Percentiles rank a stretch among this genome's conserved stretches.
phyloP scores from a whole-genome alignment of 345 rosid genomes.

The Reutealis trisperma region DNA sequence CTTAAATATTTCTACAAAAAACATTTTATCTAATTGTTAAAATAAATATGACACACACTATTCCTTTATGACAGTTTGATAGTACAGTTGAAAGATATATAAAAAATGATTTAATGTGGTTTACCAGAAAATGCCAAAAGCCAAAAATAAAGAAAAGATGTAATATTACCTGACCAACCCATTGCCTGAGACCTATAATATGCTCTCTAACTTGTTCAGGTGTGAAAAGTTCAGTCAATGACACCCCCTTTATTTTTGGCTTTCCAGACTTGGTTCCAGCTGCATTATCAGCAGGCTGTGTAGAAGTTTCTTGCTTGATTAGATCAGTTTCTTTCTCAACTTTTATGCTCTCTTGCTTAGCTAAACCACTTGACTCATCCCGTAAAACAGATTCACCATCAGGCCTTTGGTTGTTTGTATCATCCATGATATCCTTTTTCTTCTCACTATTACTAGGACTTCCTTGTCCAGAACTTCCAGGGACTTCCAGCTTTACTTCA shows the following conservation, averaged over 20 bases:
- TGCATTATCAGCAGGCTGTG: constrained; percentile 48
- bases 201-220: constrained; percentile 98
- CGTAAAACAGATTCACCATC: constrained; percentile 41
- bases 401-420: constrained; percentile 43
- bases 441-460: constrained; percentile 48
- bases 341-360: constrained; percentile 50
- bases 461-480: constrained; percentile 51
- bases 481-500: constrained; percentile 59
- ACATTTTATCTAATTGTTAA: not conserved
- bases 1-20: not conserved
- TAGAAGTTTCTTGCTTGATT: constrained; percentile 55
- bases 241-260: constrained; percentile 94
- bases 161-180: constrained; percentile 95
- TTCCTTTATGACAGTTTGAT: no score
- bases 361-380: constrained; percentile 31
- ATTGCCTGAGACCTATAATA: constrained; percentile 89
- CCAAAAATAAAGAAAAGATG: not conserved
- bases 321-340: constrained; percentile 55
- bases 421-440: constrained; percentile 53
- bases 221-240: constrained; percentile 91
- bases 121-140: no score
- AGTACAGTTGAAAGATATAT: no score
- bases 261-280: constrained; percentile 74
- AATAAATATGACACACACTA: not conserved
- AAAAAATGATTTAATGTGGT: no score